Percentiles rank a stretch among this genome's conserved stretches.
phyloP scores from a whole-genome alignment of 1,139 yeast species.

The Ogataea hybrid region DNA sequence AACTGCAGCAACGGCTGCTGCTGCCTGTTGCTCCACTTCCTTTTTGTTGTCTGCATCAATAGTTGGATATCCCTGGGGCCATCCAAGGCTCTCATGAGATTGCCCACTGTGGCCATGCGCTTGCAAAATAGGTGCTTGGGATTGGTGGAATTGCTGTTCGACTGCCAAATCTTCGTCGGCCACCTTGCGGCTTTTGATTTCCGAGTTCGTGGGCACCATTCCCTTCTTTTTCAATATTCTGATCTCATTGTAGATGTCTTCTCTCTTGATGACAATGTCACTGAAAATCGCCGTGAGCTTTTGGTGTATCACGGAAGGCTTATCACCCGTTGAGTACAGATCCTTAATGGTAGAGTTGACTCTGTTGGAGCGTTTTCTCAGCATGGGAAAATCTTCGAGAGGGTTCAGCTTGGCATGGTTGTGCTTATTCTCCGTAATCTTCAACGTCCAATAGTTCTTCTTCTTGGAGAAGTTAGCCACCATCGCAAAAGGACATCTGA shows the following conservation, averaged over 20 bases:
- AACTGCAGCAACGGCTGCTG: constrained; percentile 26
- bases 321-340: constrained; percentile 53
- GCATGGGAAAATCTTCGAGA: constrained; percentile 55
- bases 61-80: constrained; percentile 19
- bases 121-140: constrained; percentile 17
- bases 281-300: constrained; percentile 52
- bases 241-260: constrained; percentile 58
- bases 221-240: constrained; percentile 54
- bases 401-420: constrained; percentile 61
- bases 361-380: constrained; percentile 53
- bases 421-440: constrained; percentile 56
- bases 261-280: constrained; percentile 53
- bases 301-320: constrained; percentile 55
- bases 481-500: constrained; percentile 58
- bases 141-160: constrained; percentile 14
- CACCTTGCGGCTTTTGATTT: constrained; percentile 25
- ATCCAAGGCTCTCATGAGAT: constrained; percentile 16
- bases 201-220: constrained; percentile 32
- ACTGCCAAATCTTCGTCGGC: constrained; percentile 22
- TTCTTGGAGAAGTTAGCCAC: constrained; percentile 53
- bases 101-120: constrained; percentile 11
- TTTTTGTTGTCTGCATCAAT: constrained; percentile 21
- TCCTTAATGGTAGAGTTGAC: constrained; percentile 52
- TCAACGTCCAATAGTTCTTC: constrained; percentile 50
- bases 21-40: constrained; percentile 24